These are phyloP conservation scores for Rutstroemia sp. DNA, from an alignment of 2,329 filamentous ascomycete genomes.

Conservation along the genomic window DNA sequence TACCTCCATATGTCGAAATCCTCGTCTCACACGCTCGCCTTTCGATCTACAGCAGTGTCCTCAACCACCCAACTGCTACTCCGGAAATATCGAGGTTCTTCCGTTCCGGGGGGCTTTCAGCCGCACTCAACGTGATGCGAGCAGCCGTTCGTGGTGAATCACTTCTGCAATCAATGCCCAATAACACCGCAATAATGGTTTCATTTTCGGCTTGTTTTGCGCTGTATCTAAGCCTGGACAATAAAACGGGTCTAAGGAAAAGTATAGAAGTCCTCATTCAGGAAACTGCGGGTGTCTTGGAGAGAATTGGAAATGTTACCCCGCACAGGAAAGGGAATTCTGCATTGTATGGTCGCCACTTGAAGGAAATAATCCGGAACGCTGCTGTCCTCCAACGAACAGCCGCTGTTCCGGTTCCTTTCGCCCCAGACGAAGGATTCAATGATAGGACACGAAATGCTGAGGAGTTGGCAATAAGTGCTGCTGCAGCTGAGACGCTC, in stretches of 20 bases:
- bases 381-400: slow-evolving; percentile 11
- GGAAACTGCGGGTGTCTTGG: slow-evolving; percentile 60
- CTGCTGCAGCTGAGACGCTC: slow-evolving; percentile 37
- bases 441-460: neutral
- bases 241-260: slow-evolving; percentile 49
- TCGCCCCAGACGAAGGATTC: neutral
- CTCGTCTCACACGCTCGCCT: slow-evolving; percentile 65
- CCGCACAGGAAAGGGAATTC: slow-evolving; percentile 61
- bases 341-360: slow-evolving; percentile 48
- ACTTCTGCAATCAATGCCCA: slow-evolving; percentile 67
- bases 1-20: slow-evolving; percentile 70
- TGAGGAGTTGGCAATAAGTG: neutral
- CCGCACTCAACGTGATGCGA: slow-evolving; percentile 67
- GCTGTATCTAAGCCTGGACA: slow-evolving; percentile 51
- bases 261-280: slow-evolving; percentile 59
- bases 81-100: slow-evolving; percentile 66
- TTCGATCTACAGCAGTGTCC: slow-evolving; percentile 67
- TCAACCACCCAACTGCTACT: slow-evolving; percentile 66
- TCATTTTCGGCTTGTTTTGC: slow-evolving; percentile 69
- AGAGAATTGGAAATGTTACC: slow-evolving; percentile 60
- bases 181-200: slow-evolving; percentile 75
- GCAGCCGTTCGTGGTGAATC: slow-evolving; percentile 65
- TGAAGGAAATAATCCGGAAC: slow-evolving; percentile 35
- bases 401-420: neutral
- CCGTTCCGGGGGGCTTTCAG: slow-evolving; percentile 62